A percentile compares a stretch with the other conserved stretches of the same genome.
These are phyloP conservation scores for Pseudotsuga menziesii DNA, from an alignment of 75 land plant genomes.

Conservation along the genomic window DNA sequence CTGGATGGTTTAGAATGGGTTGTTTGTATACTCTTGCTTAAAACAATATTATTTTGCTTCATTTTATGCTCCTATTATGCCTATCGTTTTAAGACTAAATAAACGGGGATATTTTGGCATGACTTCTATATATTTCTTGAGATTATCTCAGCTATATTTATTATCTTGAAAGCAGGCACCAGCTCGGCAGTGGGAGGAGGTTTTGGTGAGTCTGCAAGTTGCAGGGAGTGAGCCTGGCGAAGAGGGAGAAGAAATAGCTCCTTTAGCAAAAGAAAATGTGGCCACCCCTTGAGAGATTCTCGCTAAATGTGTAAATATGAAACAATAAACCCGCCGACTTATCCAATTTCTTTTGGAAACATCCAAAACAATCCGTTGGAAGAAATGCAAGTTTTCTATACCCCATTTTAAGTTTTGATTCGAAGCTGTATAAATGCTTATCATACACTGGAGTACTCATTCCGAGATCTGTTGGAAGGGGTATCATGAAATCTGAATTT, in stretches of 20 bases:
- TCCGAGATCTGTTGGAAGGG: no score
- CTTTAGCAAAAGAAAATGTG: conserved; percentile 75
- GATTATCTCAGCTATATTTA: background rate
- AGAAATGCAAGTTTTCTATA: background rate
- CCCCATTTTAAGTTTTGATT: background rate
- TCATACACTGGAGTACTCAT: no score
- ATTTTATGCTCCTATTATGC: background rate
- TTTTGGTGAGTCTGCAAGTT: conserved; percentile 61
- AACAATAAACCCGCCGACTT: background rate
- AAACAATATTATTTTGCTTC: no score
- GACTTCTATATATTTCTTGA: background rate
- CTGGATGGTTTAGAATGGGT: background rate
- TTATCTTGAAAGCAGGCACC: conserved; percentile 59
- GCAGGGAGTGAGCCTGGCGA: conserved; percentile 60
- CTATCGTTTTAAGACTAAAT: background rate
- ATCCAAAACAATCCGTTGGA: background rate
- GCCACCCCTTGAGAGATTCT: conserved; percentile 65
- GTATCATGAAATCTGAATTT: no score
- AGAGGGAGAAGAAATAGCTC: conserved; percentile 91
- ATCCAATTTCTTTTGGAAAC: background rate
- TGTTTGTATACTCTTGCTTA: no score
- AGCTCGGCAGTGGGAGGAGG: conserved; percentile 76
- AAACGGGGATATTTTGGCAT: background rate
- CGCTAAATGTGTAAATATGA: background rate
- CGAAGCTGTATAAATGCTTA: no score